Evolutionary conservation across 441 rosid species (phyloP), one percentile per base, ranked within the genome.

Genomic region (Flueggea neowawraea): DNA sequence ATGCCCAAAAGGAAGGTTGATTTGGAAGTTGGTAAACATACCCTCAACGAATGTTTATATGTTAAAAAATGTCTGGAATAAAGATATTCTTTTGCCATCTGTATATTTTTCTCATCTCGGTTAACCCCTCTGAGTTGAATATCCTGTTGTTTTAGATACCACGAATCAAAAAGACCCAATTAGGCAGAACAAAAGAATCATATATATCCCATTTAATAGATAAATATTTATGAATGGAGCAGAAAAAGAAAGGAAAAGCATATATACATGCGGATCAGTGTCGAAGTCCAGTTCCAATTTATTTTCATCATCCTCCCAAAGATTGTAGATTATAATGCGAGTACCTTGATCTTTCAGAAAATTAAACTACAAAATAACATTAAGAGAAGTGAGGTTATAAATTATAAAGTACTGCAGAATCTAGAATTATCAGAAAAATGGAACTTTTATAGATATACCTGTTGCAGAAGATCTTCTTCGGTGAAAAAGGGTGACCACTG

Each of bases 221-320:
- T 22, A 22, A 22, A 22, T 22, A 22, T 22, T 22, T 22, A 22
- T 22, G 28, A 22, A 22, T 22, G 28, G 28, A 22, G 28, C 28
- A 50, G 53, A 43, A 13, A 36, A 22, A 16, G 16, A 13, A 49
- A 22, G 16, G 45, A 61, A 48, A 65, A 53, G 56, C 52, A 22
- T 22, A 22, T 22, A 15, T 79, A 88, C 95, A 62, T 79, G 68
- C 58, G 70, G 73, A 69, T 86, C 84, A 0, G 85, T 66, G 31
- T 79, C 89, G 22, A 90, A 90, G 73, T 90, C 91, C 48, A 88
- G 84, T 58, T 90, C 97, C 66, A 78, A 57, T 22, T 69, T 33
- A 44, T 82, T 83, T 54, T 81, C 85, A 12, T 88, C 97, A 41
- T 86, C 95, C 45, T 88, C 95, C 93, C 93, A 90, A 39, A 90